phyloP scores from a whole-genome alignment of 768 basidiomycete species.

The Termitomyces bulborhizus region DNA sequence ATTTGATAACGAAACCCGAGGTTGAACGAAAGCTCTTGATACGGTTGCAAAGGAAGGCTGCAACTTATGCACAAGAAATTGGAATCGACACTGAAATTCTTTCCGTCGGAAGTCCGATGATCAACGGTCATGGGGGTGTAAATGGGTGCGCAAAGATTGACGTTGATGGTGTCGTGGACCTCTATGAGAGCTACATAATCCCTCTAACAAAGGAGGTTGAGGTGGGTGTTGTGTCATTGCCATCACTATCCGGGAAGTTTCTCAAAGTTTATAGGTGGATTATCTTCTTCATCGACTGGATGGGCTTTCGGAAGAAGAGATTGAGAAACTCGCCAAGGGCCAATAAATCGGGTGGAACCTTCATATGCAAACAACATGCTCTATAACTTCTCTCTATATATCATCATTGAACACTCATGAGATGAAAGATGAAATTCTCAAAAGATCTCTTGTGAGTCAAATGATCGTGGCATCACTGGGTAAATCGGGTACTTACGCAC shows the following conservation, averaged over 20 bases:
- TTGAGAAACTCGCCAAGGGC: constrained; percentile 49
- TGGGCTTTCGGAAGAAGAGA: constrained; percentile 75
- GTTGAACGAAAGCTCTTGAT: constrained; percentile 83
- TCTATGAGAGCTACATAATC: constrained; percentile 95
- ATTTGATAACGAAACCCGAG: constrained; percentile 93
- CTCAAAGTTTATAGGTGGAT: constrained; percentile 60
- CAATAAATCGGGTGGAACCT: not conserved
- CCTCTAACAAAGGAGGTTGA: constrained; percentile 98
- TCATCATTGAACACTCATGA: not conserved
- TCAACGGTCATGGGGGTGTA: constrained; percentile 27
- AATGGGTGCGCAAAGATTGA: constrained; percentile 67
- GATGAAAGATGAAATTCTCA: too few species aligned
- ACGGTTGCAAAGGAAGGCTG: constrained; percentile 81
- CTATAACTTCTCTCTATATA: not conserved
- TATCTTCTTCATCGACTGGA: constrained; percentile 91
- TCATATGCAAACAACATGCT: not conserved
- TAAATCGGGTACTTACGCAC: too few species aligned
- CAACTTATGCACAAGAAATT: constrained; percentile 78
- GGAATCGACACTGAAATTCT: constrained; percentile 49
- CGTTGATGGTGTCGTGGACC: constrained; percentile 84
- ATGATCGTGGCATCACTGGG: too few species aligned
- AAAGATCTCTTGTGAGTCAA: too few species aligned
- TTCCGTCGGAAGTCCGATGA: constrained; percentile 9
- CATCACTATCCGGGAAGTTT: not conserved
- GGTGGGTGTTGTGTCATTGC: constrained; percentile 39